Base-by-base conservation (phyloP, 2,329 filamentous ascomycete species). In the Calonectria naviculata region DNA sequence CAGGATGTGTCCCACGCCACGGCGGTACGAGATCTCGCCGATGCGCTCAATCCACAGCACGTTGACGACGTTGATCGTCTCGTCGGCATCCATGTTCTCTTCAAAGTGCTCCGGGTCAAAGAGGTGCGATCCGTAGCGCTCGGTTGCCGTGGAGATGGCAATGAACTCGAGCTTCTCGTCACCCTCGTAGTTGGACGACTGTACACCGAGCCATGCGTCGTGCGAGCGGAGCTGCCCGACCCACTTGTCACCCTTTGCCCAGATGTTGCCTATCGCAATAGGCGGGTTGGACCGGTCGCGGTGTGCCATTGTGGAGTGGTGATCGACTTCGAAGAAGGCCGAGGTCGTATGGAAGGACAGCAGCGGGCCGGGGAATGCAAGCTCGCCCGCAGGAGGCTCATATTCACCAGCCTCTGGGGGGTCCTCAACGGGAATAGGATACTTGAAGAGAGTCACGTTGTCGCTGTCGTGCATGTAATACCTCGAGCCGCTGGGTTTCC, bases 41-140 rank as follows among this genome's bases (percentile, higher is more conserved):
- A 86, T 85, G 28, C 84, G 78, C 79, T 87, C 85, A 21, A 87
- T 81, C 85, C 85, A 87, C 36, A 87, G 73, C 44, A 87, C 85
- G 31, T 87, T 87, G 21, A 86, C 83, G 75, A 86, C 83, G 68
- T 87, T 84, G 31, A 88, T 78, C 36, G 81, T 79, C 36, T 84
- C 84, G 65, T 87, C 84, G 1, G 78, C 76, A 68, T 85, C 83
- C 78, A 82, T 83, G 61, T 83, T 80, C 69, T 85, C 84, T 46
- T 82, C 80, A 66, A 85, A 85, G 21, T 79, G 79, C 17, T 85
- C 84, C 24, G 78, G 71, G 17, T 82, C 81, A 44, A 85, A 85
- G 1, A 84, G 80, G 49, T 83, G 81, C 6, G 84, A 84, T 4
- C 83, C 83, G n/a, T 80, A 76, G n/a, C 84, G 80, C 79, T 86